A percentile compares a stretch with the other conserved stretches of the same genome.
phyloP scores from a whole-genome alignment of 345 rosid species.

The Citrus inodora region DNA sequence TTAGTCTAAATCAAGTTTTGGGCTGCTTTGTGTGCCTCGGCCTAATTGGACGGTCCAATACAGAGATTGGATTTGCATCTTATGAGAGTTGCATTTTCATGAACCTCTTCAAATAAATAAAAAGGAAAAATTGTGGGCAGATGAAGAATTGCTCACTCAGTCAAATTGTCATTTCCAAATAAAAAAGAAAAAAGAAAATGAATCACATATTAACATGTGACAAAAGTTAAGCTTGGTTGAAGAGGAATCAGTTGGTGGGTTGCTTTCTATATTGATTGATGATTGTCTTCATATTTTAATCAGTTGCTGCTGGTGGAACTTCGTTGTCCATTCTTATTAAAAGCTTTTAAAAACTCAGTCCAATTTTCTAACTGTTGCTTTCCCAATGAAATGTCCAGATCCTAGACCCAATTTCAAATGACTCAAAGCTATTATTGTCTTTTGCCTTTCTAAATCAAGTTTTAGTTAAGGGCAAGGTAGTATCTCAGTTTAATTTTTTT shows the following conservation, averaged over 20 bases:
- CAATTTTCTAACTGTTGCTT: not conserved
- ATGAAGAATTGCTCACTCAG: too few species aligned
- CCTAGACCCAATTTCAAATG: not conserved
- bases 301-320: not conserved
- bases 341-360: not conserved
- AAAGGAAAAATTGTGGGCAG: not conserved
- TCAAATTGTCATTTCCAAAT: not conserved
- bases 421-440: not conserved
- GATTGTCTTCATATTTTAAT: not conserved
- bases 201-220: not conserved
- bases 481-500: not conserved
- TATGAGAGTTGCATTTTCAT: rapidly evolving
- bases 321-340: not conserved
- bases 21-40: too few species aligned
- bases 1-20: too few species aligned
- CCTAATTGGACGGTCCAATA: too few species aligned
- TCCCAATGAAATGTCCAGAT: not conserved
- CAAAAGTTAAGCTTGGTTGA: not conserved
- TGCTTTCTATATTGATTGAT: not conserved
- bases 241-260: not conserved
- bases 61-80: too few species aligned
- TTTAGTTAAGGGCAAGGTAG: not conserved
- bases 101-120: not conserved
- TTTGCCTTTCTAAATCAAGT: not conserved
- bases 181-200: not conserved